phyloP scores from a whole-genome alignment of 1,284 basidiomycete species.

The Leccinum olivaceoglutinosum region DNA sequence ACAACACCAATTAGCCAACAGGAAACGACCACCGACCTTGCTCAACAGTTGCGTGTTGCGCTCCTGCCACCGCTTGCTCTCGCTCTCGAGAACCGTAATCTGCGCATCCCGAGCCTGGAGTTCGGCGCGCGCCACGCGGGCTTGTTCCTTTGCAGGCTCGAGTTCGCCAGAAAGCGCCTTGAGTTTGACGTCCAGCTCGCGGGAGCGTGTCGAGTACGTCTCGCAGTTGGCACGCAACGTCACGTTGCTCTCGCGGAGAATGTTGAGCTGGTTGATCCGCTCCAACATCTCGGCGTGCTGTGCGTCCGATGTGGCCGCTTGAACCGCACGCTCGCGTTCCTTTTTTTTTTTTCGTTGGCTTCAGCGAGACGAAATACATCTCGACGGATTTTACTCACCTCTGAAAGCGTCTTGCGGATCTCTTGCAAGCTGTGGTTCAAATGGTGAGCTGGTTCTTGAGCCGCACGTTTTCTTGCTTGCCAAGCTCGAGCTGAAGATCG shows the following conservation, averaged over 20 bases:
- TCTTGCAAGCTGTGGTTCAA: conserved; percentile 68
- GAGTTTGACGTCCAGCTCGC: conserved; percentile 62
- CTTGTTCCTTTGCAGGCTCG: conserved; percentile 72
- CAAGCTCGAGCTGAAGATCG: conserved; percentile 81
- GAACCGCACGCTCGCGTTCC: conserved; percentile 75
- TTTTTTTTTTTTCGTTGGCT: conserved; percentile 23
- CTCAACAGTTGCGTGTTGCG: conserved; percentile 76
- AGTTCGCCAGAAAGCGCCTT: conserved; percentile 58
- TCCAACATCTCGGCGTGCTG: conserved; percentile 85
- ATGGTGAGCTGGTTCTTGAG: conserved; percentile 75
- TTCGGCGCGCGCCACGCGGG: conserved; percentile 66
- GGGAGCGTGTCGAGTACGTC: conserved; percentile 56
- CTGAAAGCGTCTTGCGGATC: conserved; percentile 57
- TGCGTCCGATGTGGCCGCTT: conserved; percentile 64
- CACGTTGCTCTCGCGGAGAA: conserved; percentile 84
- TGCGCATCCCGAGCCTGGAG: conserved; percentile 68
- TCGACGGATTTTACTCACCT: conserved; percentile 36
- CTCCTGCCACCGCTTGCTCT: conserved; percentile 81
- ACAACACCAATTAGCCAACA: not conserved
- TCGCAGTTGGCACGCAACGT: conserved; percentile 79
- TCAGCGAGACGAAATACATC: not conserved
- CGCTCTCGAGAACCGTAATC: conserved; percentile 69
- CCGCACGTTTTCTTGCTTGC: conserved; percentile 79
- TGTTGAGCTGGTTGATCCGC: conserved; percentile 83
- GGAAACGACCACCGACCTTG: conserved; percentile 47